These are phyloP conservation scores for Acidiella bohemica DNA, from an alignment of 495 filamentous ascomycete species.

Conservation along the genomic window DNA sequence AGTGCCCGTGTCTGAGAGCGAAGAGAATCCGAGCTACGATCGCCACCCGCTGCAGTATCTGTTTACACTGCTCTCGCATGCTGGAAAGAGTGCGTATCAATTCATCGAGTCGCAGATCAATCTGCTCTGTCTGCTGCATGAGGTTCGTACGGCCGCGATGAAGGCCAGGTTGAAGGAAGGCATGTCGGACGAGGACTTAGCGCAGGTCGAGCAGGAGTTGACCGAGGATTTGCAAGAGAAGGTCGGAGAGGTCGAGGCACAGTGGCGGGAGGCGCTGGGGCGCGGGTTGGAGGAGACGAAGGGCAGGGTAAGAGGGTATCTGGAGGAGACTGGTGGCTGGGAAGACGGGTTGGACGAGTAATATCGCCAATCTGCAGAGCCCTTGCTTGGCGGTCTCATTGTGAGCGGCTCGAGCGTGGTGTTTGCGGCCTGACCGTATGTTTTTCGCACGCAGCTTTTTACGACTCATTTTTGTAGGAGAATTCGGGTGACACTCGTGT, in stretches of 20 bases:
- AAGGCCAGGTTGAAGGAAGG: constrained; percentile 37
- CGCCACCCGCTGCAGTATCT: constrained; percentile 78
- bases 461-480: too few species aligned
- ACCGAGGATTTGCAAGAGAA: constrained; percentile 87
- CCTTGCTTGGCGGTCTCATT: too few species aligned
- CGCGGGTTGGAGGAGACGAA: constrained; percentile 41
- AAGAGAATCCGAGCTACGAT: constrained; percentile 72
- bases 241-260: constrained; percentile 75
- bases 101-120: constrained; percentile 95
- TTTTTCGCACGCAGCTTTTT: too few species aligned
- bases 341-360: constrained; percentile 28
- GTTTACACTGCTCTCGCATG: constrained; percentile 65
- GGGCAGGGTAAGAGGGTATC: constrained; percentile 32
- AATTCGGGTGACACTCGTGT: too few species aligned
- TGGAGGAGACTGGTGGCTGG: constrained; percentile 28
- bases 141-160: constrained; percentile 71
- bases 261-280: constrained; percentile 63
- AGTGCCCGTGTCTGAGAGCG: constrained; percentile 62
- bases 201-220: constrained; percentile 54
- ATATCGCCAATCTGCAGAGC: too few species aligned
- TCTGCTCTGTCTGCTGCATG: constrained; percentile 81
- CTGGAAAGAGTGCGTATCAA: constrained; percentile 83
- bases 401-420: too few species aligned
- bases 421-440: too few species aligned
- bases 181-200: constrained; percentile 35